Evolutionary conservation across 2,329 filamentous ascomycete genomes (phyloP).

Genomic region (Cladosporium sp.): DNA sequence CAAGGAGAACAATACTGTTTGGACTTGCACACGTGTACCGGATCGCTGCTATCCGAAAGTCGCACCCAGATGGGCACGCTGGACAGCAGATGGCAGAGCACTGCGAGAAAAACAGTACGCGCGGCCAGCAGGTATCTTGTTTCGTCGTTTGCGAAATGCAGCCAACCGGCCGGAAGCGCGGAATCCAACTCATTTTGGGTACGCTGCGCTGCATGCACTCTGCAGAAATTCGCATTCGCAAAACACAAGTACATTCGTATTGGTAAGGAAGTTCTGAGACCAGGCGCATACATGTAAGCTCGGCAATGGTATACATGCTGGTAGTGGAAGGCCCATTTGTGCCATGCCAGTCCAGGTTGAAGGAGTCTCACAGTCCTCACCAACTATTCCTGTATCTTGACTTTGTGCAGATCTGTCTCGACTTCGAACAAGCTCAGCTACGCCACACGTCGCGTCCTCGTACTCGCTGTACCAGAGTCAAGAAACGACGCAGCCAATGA

Average conservation of each 20-base stretch:
- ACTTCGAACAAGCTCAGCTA: constrained; percentile 3
- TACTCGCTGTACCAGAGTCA: background rate
- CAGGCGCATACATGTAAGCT: too few relatives aligned
- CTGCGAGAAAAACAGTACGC: background rate
- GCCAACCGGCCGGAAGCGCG: background rate
- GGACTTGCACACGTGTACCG: background rate
- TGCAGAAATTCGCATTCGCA: too few relatives aligned
- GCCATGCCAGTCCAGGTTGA: too few relatives aligned
- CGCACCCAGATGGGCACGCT: background rate
- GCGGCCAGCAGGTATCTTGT: background rate
- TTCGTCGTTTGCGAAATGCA: background rate
- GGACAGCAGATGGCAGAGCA: background rate
- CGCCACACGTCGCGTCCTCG: constrained; percentile 2
- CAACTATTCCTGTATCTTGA: background rate
- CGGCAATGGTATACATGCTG: too few relatives aligned
- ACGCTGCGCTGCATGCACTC: too few relatives aligned
- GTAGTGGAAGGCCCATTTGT: too few relatives aligned
- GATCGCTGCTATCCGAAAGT: background rate
- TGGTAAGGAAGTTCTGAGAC: too few relatives aligned
- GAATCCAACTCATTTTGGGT: background rate
- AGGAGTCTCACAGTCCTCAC: too few relatives aligned
- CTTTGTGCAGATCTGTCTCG: background rate
- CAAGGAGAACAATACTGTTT: too few relatives aligned
- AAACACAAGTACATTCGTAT: background rate
- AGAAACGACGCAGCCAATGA: background rate